phyloP scores from a whole-genome alignment of 2,329 filamentous ascomycete species.

The Thermoascus crustaceus region DNA sequence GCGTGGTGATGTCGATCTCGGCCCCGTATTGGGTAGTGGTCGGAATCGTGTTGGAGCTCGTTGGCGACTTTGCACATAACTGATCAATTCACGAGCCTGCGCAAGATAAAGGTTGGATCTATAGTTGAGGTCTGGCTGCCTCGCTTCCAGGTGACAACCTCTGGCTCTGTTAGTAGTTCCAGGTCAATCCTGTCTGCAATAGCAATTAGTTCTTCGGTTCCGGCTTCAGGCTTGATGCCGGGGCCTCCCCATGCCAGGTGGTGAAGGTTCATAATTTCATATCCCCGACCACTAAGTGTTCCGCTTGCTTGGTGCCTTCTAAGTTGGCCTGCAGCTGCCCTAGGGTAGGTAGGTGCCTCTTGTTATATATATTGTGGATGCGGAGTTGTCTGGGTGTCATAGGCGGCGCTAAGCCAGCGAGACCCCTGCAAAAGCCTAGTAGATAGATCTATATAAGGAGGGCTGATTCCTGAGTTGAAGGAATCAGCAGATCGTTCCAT shows the following conservation, averaged over 20 bases:
- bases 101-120: constrained; percentile 11
- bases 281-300: constrained; percentile 12
- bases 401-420: too few species aligned
- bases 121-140: constrained; percentile 10
- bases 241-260: constrained; percentile 12
- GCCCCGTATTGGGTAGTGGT: constrained; percentile 17
- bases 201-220: constrained; percentile 9
- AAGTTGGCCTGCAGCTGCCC: too few species aligned
- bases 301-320: too few species aligned
- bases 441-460: too few species aligned
- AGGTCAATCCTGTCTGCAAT: constrained; percentile 11
- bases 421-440: too few species aligned
- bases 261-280: constrained; percentile 15
- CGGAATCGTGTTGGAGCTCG: constrained; percentile 16
- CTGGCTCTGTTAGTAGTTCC: constrained; percentile 10
- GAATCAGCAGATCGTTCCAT: too few species aligned
- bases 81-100: constrained; percentile 4
- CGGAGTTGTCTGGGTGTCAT: too few species aligned
- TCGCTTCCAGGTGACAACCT: constrained; percentile 7
- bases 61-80: constrained; percentile 10
- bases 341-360: too few species aligned
- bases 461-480: too few species aligned
- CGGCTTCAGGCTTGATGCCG: constrained; percentile 5
- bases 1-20: constrained; percentile 14
- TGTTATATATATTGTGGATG: too few species aligned